Evolutionary conservation across 441 rosid species (phyloP), one percentile per base, ranked within the genome.

Genomic region (Raphanus hybrid): DNA sequence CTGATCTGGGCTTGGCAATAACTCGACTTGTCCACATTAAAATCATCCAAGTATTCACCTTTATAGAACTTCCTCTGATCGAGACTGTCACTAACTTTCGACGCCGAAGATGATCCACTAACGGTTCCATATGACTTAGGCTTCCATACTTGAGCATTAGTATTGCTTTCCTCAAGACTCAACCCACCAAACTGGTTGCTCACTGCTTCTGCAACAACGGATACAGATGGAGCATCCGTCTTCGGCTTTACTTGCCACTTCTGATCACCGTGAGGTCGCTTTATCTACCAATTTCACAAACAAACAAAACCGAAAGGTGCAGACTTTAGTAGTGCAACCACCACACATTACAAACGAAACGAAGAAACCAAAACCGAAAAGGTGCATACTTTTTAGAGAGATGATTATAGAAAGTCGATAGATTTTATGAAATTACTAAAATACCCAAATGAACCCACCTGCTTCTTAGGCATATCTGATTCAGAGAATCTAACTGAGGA

Each of bases 1-100:
- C 97, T 90, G 39, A 96, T 87, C 84, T 92, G 96, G 2, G 97
- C 97, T 58, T 67, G 80, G 26, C 93, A 78, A 73, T 88, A 91
- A 12, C 89, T 83, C 9, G 91, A 81, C 41, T 85, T 87, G 74
- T 93, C 96, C 77, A 95, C 92, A 0, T 69, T 78, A 74, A 92
- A 94, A 20, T 83, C 87, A 63, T 89, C 87, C 84, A 89, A 77
- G 48, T 82, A 77, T 78, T 84, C 78, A 64, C 84, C 85, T 64
- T 43, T 77, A 37, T 81, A 94, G 12, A 85, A 0, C 59, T 87
- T 79, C 64, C 90, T 92, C 83, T 87, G 81, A 72, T 59, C 74
- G 39, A 37, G 70, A 71, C 50, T 18, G 18, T 18, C 18, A 18
- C 18, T 45, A 61, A 9, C 76, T 41, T 77, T 29, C 18, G 18